Evolutionary conservation across 176 grass and related monocot genomes (phyloP).

Genomic region (Dactylis glomerata): DNA sequence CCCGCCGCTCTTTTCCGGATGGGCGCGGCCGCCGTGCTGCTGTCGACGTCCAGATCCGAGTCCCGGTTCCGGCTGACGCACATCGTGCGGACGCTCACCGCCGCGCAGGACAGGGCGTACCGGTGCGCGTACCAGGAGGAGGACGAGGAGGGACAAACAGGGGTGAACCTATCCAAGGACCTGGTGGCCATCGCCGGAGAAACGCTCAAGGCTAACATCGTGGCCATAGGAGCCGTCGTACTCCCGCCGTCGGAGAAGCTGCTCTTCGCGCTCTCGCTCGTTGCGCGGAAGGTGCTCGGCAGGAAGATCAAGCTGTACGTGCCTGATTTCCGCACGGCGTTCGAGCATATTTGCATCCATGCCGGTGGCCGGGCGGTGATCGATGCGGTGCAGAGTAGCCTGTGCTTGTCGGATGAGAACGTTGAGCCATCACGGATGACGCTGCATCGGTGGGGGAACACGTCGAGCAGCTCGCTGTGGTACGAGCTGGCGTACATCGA

Average conservation of each 20-base stretch:
- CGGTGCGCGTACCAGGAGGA: constrained; percentile 8
- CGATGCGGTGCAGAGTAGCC: neutral
- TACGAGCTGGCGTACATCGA: neutral
- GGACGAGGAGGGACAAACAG: neutral
- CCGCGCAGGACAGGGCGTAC: constrained; percentile 18
- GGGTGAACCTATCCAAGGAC: neutral
- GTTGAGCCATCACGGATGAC: neutral
- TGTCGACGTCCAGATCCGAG: neutral
- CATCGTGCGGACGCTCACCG: constrained; percentile 28
- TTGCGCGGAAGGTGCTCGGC: neutral
- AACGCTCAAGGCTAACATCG: neutral
- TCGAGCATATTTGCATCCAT: neutral
- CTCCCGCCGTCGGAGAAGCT: neutral
- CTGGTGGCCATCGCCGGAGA: neutral
- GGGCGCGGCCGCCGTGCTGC: constrained; percentile 2
- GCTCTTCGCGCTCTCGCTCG: too few relatives aligned
- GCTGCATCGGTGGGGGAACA: neutral
- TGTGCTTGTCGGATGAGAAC: neutral
- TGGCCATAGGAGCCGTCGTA: neutral
- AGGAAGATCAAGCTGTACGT: neutral
- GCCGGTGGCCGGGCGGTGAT: neutral
- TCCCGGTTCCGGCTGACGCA: constrained; percentile 30
- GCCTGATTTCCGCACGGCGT: neutral
- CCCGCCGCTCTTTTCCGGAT: constrained; percentile 31
- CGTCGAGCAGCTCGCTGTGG: neutral